Base-by-base conservation (phyloP, 768 basidiomycete genomes). In the Albatrellus ellisii region DNA sequence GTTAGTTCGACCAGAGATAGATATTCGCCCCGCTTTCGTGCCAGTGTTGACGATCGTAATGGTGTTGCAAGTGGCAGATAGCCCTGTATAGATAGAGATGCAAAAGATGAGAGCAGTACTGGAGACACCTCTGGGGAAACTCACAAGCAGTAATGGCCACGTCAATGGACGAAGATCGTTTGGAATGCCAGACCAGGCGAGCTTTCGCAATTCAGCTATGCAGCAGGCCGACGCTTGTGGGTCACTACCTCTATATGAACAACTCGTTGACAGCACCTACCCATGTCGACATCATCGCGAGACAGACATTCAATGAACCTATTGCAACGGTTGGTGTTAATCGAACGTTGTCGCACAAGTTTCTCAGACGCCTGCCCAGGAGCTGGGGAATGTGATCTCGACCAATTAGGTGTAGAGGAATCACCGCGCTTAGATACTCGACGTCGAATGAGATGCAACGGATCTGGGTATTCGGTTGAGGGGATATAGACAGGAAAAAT, bases 181-280 rank as follows among this genome's bases (percentile, higher is more conserved):
- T 0, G 95, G 94, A 20, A 97, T 84, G 18, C 95, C 95, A 39
- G 82, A 81, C 95, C 95, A 99, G 15, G 91, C 81, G 36, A 95
- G 72, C 55, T 89, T 90, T 36, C 91, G 72, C 47, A 99, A 67
- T 57, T 89, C 86, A 15, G 75, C 86, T 85, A 49, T 12, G 17
- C 22, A 37, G 22, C 25, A 26, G 26, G 40, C 1, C 5, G 10
- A 35, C 4, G 41, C 20, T n/a, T 18, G 27, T 7, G 12, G 12
- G 22, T 7, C n/a, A n/a, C n/a, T n/a, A n/a, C n/a, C n/a, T n/a
- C 12, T 32, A 31, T 15, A 33, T 25, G 3, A n/a, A 20, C 9
- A 17, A 31, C 33, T 40, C 32, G 25, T 32, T 31, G 31, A 38
- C 37, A 44, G 29, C 26, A 33, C 65, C 78, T 52, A 85, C 84